These are phyloP conservation scores for Colletotrichum destructivum DNA, from an alignment of 2,329 filamentous ascomycete species.

Conservation along the genomic window DNA sequence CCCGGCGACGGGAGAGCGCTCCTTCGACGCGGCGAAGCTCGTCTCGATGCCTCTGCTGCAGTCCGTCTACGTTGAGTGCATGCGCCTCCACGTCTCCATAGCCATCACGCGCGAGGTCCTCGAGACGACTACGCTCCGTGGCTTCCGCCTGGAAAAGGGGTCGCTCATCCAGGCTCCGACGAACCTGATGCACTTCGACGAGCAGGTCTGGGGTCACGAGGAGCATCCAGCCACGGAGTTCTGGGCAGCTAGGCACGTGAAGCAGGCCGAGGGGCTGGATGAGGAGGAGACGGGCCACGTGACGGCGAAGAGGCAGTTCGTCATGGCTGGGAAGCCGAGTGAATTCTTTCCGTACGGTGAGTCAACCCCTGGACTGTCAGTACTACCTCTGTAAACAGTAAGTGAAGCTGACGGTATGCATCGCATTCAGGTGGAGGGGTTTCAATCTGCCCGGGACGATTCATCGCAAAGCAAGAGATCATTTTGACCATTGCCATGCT, in stretches of 20 bases:
- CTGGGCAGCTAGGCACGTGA: conserved; percentile 44
- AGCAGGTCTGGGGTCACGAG: conserved; percentile 33
- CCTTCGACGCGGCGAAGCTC: conserved; percentile 44
- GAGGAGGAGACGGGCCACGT: not conserved
- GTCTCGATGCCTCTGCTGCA: conserved; percentile 47
- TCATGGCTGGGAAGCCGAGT: conserved; percentile 24
- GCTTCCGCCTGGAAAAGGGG: conserved; percentile 42
- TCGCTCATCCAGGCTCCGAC: conserved; percentile 46
- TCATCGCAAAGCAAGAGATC: conserved; percentile 59
- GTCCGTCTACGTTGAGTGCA: conserved; percentile 47
- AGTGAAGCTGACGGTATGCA: not conserved
- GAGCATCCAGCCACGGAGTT: conserved; percentile 35
- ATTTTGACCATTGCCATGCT: conserved; percentile 52
- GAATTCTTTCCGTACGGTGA: conserved; percentile 39
- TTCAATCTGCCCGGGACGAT: conserved; percentile 55
- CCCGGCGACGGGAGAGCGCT: conserved; percentile 24
- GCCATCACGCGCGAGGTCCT: conserved; percentile 46
- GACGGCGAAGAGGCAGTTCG: conserved; percentile 8
- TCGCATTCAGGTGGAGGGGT: conserved; percentile 50
- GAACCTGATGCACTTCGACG: conserved; percentile 45
- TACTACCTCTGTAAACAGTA: no score
- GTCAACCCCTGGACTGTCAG: not conserved
- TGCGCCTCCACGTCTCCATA: conserved; percentile 48
- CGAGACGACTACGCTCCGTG: conserved; percentile 41
- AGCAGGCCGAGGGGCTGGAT: not conserved